Evolutionary conservation across 1,139 yeast species (phyloP), one percentile per base, ranked within the genome.

Genomic region (Pichia kudriavzevii): DNA sequence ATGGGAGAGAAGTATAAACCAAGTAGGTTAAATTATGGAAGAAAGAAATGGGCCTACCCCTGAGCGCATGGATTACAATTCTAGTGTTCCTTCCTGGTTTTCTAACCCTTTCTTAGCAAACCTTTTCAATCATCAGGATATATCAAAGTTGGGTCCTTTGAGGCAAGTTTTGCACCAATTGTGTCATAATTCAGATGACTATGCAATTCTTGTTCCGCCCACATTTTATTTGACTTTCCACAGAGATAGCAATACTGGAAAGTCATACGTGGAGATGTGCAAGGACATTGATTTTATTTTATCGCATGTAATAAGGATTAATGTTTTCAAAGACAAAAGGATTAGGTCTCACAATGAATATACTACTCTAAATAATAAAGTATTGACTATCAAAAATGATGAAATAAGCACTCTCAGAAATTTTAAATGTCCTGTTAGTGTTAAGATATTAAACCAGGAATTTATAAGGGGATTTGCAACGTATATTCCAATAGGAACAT

Each of bases 101-200:
- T 59, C 72, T 39, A 80, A 82, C 49, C 88, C 91, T 5, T 60
- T 79, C 29, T 62, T 82, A 34, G 78, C 81, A 56, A 67, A 77
- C 36, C 56, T 82, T 19, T 80, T 82, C 63, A 78, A 80, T 57
- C 74, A 77, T 47, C 79, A 80, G 3, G 64, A 70, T 34, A 72
- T 78, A 8, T 48, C 59, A 7, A 67, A 66, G 27, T 32, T 38
- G 2, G 61, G 76, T 0, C 72, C 76, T 3, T 58, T 79, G 40
- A 70, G 66, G 41, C 67, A 66, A 27, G 60, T 77, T 7, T 55
- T 65, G 34, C 58, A 61, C 26, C 63, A 61, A 49, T 49, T 77
- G 28, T 55, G 64, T 13, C 45, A 49, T 26, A 52, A 57, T 47
- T 74, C 69, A 39, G 63, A 59, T 26, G 69, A 70, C 18, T 76